Percentiles rank a stretch among this genome's conserved stretches.
Conservation (phyloP, 2,329 filamentous ascomycete genomes). For the Diaporthe longicolla region DNA sequence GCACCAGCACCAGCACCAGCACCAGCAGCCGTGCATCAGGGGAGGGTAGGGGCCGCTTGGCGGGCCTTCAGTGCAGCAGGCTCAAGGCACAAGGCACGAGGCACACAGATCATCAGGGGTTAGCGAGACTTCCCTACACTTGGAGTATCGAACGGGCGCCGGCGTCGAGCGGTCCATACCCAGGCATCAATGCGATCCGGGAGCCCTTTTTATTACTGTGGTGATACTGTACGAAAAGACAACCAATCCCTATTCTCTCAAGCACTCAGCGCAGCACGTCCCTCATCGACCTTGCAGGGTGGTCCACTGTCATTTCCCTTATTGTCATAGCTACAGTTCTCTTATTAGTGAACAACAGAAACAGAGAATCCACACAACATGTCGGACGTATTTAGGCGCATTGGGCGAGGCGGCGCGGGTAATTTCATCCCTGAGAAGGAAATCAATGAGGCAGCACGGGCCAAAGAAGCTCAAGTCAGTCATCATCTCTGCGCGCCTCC, state of each 20-base stretch:
- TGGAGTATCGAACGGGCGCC: constrained; percentile 28
- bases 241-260: neutral
- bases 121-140: constrained; percentile 29
- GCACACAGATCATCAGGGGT: constrained; percentile 34
- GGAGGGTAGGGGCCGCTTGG: neutral
- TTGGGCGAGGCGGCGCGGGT: constrained; percentile 75
- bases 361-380: constrained; percentile 41
- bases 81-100: constrained; percentile 13
- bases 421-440: constrained; percentile 71
- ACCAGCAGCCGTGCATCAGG: constrained; percentile 6
- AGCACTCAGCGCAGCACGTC: constrained; percentile 5
- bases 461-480: constrained; percentile 41
- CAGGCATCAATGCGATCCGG: constrained; percentile 39
- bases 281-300: neutral
- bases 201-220: constrained; percentile 39
- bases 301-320: constrained; percentile 17
- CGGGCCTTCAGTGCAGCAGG: constrained; percentile 10
- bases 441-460: constrained; percentile 60
- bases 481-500: neutral
- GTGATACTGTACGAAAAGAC: constrained; percentile 47
- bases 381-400: constrained; percentile 63
- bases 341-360: neutral
- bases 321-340: neutral
- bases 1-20: neutral
- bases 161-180: constrained; percentile 40